These are phyloP conservation scores for Chytriomyces sp. DNA, from an alignment of 192 early-diverging fungal species.

Conservation along the genomic window DNA sequence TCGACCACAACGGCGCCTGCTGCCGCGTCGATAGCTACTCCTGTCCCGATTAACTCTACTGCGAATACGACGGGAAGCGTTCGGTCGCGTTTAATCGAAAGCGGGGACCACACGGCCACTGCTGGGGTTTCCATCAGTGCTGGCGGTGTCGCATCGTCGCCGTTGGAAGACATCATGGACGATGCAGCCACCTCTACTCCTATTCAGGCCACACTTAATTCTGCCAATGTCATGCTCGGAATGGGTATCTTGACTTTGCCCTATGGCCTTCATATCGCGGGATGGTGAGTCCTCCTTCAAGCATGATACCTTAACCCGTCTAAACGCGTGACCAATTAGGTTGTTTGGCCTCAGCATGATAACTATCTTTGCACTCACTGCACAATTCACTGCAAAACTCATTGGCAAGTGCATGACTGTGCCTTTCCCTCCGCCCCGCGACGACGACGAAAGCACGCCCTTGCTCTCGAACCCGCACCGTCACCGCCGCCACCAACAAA, in stretches of 20 bases:
- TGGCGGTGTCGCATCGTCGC: not conserved
- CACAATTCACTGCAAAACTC: conserved; percentile 62
- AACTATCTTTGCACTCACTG: conserved; percentile 35
- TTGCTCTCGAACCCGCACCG: conserved; percentile 17
- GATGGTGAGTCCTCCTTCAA: conserved; percentile 47
- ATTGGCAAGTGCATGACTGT: conserved; percentile 57
- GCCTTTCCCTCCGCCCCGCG: not conserved
- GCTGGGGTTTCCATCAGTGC: not conserved
- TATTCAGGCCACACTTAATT: conserved; percentile 25
- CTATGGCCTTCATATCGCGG: conserved; percentile 56
- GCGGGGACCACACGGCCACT: not conserved
- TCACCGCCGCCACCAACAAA: not conserved
- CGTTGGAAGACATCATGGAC: not conserved
- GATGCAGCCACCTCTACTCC: conserved; percentile 9
- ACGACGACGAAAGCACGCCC: conserved; percentile 22
- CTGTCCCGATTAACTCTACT: not conserved
- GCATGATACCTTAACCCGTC: not conserved
- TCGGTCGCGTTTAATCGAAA: not conserved
- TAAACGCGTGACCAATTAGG: not conserved
- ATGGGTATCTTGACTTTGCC: conserved; percentile 69
- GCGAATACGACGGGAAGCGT: not conserved
- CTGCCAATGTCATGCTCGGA: conserved; percentile 33
- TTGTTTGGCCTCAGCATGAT: conserved; percentile 54
- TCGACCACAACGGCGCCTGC: not conserved
- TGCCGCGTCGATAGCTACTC: not conserved